Evolutionary conservation across 2,329 filamentous ascomycete genomes (phyloP).

Genomic region (Waltergamsia citrina): DNA sequence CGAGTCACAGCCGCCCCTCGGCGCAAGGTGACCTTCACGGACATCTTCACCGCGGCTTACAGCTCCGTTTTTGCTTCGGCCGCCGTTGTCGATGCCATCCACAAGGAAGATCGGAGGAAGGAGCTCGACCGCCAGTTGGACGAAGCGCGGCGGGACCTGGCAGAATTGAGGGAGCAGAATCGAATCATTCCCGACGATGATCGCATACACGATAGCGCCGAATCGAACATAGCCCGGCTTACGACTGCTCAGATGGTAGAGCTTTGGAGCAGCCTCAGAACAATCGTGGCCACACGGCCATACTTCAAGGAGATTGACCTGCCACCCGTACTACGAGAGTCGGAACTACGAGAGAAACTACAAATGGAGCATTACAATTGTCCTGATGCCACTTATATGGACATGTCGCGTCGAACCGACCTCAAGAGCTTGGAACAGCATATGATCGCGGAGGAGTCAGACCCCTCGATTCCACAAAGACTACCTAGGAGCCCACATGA

Average conservation of each 20-base stretch:
- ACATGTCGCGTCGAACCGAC: slow-evolving; percentile 11
- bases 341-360: slow-evolving; percentile 15
- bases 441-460: slow-evolving; percentile 15
- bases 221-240: slow-evolving; percentile 6
- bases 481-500: slow-evolving; percentile 14
- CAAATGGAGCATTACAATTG: slow-evolving; percentile 18
- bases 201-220: slow-evolving; percentile 18
- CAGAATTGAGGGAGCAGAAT: slow-evolving; percentile 13
- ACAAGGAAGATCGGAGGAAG: slow-evolving; percentile 46
- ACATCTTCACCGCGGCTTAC: slow-evolving; percentile 57
- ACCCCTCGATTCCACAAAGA: slow-evolving; percentile 10
- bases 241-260: slow-evolving; percentile 17
- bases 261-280: slow-evolving; percentile 20
- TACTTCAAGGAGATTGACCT: slow-evolving; percentile 24
- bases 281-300: slow-evolving; percentile 18
- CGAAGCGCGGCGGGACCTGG: slow-evolving; percentile 38
- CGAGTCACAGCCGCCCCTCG: slow-evolving; percentile 39
- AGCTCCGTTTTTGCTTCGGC: slow-evolving; percentile 59
- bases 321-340: slow-evolving; percentile 16
- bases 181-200: neutral
- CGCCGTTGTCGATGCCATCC: slow-evolving; percentile 49
- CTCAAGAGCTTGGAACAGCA: slow-evolving; percentile 19
- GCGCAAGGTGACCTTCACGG: slow-evolving; percentile 38
- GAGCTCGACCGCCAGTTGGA: slow-evolving; percentile 55
- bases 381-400: slow-evolving; percentile 11